phyloP scores from a whole-genome alignment of 2,329 filamentous ascomycete species.

The Mollisia scopiformis region DNA sequence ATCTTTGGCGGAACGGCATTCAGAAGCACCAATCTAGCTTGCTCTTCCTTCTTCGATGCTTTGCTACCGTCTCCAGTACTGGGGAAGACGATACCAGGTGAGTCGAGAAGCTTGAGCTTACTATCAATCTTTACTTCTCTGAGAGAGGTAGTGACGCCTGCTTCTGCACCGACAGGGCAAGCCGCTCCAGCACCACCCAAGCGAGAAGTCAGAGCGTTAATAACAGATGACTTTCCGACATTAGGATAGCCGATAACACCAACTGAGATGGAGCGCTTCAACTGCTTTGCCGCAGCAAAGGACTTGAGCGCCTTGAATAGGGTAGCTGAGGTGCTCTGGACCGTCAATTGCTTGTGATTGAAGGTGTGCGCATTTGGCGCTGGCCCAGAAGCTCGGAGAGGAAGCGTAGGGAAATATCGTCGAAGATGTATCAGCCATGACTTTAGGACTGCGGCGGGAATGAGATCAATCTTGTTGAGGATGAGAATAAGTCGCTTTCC shows the following conservation, averaged over 20 bases:
- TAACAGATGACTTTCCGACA: conserved; percentile 94
- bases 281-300: conserved; percentile 78
- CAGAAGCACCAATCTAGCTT: conserved; percentile 83
- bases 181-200: conserved; percentile 71
- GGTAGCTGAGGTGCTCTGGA: conserved; percentile 81
- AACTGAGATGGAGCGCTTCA: conserved; percentile 88
- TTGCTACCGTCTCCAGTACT: conserved; percentile 62
- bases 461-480: conserved; percentile 93
- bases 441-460: conserved; percentile 80
- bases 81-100: conserved; percentile 92
- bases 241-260: conserved; percentile 96
- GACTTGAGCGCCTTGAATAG: conserved; percentile 90
- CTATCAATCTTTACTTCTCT: conserved; percentile 92
- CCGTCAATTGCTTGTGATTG: conserved; percentile 87
- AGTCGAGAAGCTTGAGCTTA: conserved; percentile 92
- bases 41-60: conserved; percentile 64
- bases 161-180: conserved; percentile 88
- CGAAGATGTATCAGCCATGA: conserved; percentile 84
- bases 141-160: conserved; percentile 87
- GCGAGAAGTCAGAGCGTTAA: conserved; percentile 85
- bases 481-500: conserved; percentile 89
- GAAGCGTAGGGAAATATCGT: conserved; percentile 88
- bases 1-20: conserved; percentile 94
- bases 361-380: conserved; percentile 88
- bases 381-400: conserved; percentile 80